These are phyloP conservation scores for Aspergillus coremiiformis DNA, from an alignment of 495 filamentous ascomycete genomes.

Conservation along the genomic window DNA sequence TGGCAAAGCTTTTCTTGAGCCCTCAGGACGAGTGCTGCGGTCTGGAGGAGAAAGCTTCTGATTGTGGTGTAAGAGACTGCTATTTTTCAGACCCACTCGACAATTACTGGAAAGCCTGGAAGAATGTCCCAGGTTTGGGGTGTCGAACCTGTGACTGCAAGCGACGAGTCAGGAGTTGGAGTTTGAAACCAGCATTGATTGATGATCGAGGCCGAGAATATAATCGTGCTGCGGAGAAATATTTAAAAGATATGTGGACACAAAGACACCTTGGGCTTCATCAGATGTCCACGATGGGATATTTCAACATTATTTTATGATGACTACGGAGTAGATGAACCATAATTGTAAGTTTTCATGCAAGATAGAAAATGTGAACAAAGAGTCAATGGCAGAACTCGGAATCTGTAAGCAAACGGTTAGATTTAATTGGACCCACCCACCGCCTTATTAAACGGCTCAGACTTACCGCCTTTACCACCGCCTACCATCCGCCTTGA, in stretches of 20 bases:
- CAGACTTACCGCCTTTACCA: constrained; percentile 7
- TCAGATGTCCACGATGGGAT: constrained; percentile 15
- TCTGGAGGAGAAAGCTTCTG: constrained; percentile 15
- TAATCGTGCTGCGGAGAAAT: constrained; percentile 19
- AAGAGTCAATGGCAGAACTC: background rate
- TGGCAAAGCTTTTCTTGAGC: constrained; percentile 21
- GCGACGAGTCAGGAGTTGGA: constrained; percentile 21
- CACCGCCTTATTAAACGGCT: background rate
- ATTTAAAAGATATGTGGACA: constrained; percentile 24
- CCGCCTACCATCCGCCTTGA: constrained; percentile 8
- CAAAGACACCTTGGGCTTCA: constrained; percentile 19
- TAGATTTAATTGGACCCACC: too few relatives aligned
- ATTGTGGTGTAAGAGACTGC: constrained; percentile 12
- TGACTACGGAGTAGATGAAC: background rate
- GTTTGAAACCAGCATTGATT: constrained; percentile 22
- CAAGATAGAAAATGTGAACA: background rate
- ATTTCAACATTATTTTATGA: constrained; percentile 11
- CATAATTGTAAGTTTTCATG: background rate
- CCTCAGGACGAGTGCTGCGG: constrained; percentile 23
- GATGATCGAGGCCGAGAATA: constrained; percentile 21
- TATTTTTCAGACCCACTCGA: constrained; percentile 23
- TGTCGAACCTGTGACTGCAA: constrained; percentile 25
- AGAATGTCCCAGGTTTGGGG: constrained; percentile 17
- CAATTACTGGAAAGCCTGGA: constrained; percentile 27
- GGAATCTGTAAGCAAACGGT: background rate